Evolutionary conservation across 345 rosid species (phyloP).

Genomic region (Gossypium australe): DNA sequence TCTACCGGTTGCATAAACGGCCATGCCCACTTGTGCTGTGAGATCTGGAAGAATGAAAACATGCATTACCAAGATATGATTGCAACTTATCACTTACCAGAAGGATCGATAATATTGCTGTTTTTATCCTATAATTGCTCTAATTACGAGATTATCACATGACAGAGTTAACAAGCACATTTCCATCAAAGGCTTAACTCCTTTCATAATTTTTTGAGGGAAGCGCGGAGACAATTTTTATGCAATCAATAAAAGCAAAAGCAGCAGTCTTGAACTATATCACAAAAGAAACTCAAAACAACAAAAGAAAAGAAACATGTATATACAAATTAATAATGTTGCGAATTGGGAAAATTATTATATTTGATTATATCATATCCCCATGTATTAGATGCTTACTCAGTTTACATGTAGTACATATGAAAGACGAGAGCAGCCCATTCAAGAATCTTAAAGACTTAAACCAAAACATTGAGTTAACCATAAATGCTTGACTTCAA

Average conservation of each 20-base stretch:
- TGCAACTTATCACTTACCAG: background rate
- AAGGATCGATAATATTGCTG: too few relatives aligned
- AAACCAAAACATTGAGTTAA: background rate
- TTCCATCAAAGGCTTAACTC: background rate
- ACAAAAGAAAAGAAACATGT: too few relatives aligned
- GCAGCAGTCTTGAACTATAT: background rate
- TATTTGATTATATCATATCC: background rate
- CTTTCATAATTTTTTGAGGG: background rate
- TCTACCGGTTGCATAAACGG: slow-evolving; percentile 85
- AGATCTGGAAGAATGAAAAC: slow-evolving; percentile 41
- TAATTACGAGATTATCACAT: too few relatives aligned
- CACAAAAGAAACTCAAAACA: background rate
- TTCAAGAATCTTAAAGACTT: background rate
- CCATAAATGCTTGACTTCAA: background rate
- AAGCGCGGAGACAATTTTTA: background rate
- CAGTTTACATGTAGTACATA: background rate
- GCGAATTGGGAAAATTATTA: background rate
- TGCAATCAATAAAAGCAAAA: background rate
- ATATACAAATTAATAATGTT: background rate
- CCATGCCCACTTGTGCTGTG: slow-evolving; percentile 83
- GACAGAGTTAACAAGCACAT: background rate
- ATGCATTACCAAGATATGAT: background rate
- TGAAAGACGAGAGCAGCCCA: background rate
- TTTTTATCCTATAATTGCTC: too few relatives aligned
- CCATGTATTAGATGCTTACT: background rate